These are phyloP conservation scores for Guyanaporus albipodus DNA, from an alignment of 768 basidiomycete species.

Conservation along the genomic window DNA sequence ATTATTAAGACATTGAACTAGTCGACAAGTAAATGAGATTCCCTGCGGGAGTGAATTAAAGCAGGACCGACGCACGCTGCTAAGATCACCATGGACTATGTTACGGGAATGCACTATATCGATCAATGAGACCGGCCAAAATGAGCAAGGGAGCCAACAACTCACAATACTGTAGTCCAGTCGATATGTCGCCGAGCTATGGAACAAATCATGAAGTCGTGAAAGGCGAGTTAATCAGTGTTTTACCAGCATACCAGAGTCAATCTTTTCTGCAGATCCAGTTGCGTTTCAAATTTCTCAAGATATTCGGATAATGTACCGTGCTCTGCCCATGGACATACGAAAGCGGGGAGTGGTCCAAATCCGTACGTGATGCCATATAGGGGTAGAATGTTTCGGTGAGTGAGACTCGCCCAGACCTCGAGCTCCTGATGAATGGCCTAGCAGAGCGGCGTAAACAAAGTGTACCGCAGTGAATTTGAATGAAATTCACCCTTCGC, in stretches of 20 bases:
- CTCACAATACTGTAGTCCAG: slow-evolving; percentile 23
- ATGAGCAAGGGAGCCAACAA: background rate
- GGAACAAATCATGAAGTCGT: background rate
- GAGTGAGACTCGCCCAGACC: slow-evolving; percentile 29
- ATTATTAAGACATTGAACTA: slow-evolving; percentile 25
- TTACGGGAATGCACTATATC: slow-evolving; percentile 20
- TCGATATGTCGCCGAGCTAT: slow-evolving; percentile 25
- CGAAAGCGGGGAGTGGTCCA: slow-evolving; percentile 28
- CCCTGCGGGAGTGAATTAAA: background rate
- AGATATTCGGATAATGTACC: slow-evolving; percentile 31
- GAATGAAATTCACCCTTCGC: slow-evolving; percentile 5
- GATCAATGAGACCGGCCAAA: background rate
- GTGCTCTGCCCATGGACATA: slow-evolving; percentile 33
- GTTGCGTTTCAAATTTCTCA: slow-evolving; percentile 8
- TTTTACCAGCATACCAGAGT: slow-evolving; percentile 9
- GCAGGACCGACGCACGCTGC: slow-evolving; percentile 25
- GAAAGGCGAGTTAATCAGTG: background rate
- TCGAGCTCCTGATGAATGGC: slow-evolving; percentile 26
- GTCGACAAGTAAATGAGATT: background rate
- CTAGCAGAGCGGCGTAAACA: slow-evolving; percentile 11
- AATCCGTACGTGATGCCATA: slow-evolving; percentile 26
- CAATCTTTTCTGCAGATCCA: slow-evolving; percentile 17
- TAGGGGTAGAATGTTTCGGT: slow-evolving; percentile 31
- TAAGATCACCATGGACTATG: slow-evolving; percentile 40
- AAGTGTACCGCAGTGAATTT: background rate